Evolutionary conservation across 768 basidiomycete species (phyloP).

Genomic region (Boletus rubroflammeus): DNA sequence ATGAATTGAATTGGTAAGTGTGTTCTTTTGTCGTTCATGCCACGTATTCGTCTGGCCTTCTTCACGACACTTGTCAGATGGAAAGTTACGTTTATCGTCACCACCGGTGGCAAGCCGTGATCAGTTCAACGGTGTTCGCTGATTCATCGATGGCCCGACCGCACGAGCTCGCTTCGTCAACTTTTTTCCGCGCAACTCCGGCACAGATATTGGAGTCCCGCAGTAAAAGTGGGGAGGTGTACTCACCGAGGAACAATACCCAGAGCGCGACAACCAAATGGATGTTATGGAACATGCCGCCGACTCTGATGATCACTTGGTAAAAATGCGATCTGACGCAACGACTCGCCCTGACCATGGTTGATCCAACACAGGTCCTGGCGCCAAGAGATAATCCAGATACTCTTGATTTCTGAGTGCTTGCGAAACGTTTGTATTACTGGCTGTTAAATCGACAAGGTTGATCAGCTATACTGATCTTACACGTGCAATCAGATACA

Average conservation of each 20-base stretch:
- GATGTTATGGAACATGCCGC: slow-evolving; percentile 42
- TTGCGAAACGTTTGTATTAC: slow-evolving; percentile 1
- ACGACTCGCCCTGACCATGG: not conserved
- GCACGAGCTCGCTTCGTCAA: slow-evolving; percentile 18
- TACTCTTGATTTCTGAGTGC: slow-evolving; percentile 9
- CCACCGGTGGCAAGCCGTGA: not conserved
- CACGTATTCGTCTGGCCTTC: not conserved
- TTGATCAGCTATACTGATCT: not conserved
- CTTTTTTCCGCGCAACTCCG: slow-evolving; percentile 46
- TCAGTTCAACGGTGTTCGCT: not conserved
- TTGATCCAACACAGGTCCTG: slow-evolving; percentile 37
- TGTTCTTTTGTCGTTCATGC: not conserved
- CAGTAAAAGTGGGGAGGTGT: slow-evolving; percentile 43
- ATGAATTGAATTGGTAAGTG: too few species aligned
- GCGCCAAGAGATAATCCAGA: slow-evolving; percentile 47
- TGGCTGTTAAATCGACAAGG: not conserved
- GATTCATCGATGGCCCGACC: not conserved
- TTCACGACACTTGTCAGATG: not conserved
- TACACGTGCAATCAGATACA: slow-evolving; percentile 23
- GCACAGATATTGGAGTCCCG: slow-evolving; percentile 42
- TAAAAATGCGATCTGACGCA: slow-evolving; percentile 17
- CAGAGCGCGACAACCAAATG: slow-evolving; percentile 39
- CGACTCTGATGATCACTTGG: slow-evolving; percentile 49
- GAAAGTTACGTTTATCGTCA: not conserved
- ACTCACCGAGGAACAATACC: slow-evolving; percentile 42